Conservation (phyloP, 192 early-diverging fungal species). For the Coemansia erecta region DNA sequence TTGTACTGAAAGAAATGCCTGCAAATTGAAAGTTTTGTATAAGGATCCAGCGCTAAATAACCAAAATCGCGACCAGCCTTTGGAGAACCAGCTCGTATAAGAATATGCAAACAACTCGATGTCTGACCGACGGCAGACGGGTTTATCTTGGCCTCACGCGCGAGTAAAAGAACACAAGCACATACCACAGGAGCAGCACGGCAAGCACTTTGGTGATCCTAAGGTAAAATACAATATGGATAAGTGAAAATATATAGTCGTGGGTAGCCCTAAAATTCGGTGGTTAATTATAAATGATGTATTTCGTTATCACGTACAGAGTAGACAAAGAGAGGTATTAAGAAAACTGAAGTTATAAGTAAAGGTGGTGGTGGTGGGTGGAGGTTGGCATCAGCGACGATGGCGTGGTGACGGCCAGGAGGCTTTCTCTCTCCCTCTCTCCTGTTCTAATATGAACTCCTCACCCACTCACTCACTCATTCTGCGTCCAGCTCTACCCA, state of each 20-base stretch:
- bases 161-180: conserved; percentile 12
- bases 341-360: neutral
- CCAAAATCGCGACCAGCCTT: neutral
- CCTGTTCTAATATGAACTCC: no score
- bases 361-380: no score
- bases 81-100: no score
- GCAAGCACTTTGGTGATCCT: conserved; percentile 10
- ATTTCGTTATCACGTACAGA: neutral
- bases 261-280: conserved; percentile 2
- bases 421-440: no score
- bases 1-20: neutral
- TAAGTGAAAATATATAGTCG: conserved; percentile 4
- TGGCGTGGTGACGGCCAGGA: no score
- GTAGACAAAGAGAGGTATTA: neutral
- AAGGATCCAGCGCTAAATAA: conserved; percentile 2
- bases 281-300: conserved; percentile 3
- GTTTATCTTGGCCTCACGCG: neutral
- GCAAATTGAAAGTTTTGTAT: neutral
- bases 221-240: conserved; percentile 7
- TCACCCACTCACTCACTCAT: no score
- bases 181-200: conserved; percentile 9
- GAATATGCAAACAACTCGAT: no score
- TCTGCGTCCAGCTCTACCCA: neutral
- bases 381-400: no score
- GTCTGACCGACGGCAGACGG: neutral